Evolutionary conservation across 257 asterid species (phyloP).

Genomic region (Salvia hispanica): DNA sequence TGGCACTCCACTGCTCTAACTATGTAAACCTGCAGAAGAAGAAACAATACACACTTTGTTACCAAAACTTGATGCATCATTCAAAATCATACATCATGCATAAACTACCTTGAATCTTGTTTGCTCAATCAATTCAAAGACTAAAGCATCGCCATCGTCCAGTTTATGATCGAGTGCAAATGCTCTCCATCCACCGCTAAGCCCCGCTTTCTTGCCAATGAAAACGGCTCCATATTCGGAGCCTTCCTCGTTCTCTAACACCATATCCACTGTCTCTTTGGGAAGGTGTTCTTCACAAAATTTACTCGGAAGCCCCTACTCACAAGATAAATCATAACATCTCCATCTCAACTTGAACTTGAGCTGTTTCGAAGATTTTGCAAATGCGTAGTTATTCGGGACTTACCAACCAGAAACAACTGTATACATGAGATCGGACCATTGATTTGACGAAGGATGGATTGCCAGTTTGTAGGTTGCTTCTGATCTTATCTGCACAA

Average conservation of each 20-base stretch:
- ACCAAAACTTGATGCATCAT: neutral
- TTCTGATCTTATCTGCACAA: constrained; percentile 69
- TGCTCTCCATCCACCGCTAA: constrained; percentile 98
- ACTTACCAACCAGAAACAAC: constrained; percentile 97
- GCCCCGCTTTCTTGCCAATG: constrained; percentile 71
- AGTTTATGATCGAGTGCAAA: constrained; percentile 81
- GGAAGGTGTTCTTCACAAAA: constrained; percentile 73
- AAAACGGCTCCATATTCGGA: constrained; percentile 57
- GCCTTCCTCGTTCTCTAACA: constrained; percentile 66
- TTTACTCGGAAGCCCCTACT: constrained; percentile 71
- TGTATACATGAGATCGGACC: constrained; percentile 92
- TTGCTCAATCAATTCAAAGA: constrained; percentile 72
- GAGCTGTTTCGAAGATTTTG: neutral
- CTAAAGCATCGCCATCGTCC: constrained; percentile 88
- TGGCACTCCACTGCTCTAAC: constrained; percentile 50
- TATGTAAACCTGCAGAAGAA: constrained; percentile 55
- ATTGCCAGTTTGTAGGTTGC: constrained; percentile 53
- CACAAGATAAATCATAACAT: neutral
- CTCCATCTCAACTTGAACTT: constrained; percentile 1
- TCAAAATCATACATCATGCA: neutral
- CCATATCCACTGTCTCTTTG: constrained; percentile 53
- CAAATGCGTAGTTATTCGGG: constrained; percentile 2
- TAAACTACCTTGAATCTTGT: constrained; percentile 73
- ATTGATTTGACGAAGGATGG: constrained; percentile 81
- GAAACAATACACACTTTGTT: too few species aligned